Base-by-base conservation (phyloP, 805 yeast species). In the Teunomyces tritomae region DNA sequence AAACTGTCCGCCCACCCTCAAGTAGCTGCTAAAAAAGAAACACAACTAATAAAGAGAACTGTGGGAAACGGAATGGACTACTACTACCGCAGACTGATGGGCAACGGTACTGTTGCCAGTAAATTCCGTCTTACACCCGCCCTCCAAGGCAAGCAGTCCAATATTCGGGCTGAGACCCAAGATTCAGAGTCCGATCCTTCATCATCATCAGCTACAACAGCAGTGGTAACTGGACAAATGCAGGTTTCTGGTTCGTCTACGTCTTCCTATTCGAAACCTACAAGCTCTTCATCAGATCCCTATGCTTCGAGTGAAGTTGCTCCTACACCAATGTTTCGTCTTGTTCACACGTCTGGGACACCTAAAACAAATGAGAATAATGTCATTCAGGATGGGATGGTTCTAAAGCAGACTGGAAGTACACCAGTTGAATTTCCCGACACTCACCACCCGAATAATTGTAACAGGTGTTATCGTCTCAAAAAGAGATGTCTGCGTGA, bases 401-500 rank as follows among this genome's bases (percentile, higher is more conserved):
- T 37, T 13, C 26, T 37, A 28, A 37, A 37, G 8, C 40, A 37
- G n/a, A 20, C 40, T 13, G 40, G 40, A 10, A 37, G 29, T 26
- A 37, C 40, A 11, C 40, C 40, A 8, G 40, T 37, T 8, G 40
- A 37, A 28, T 37, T 37, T 26, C 40, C 40, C 14, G 52, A 54
- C 5, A 56, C 68, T 16, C 73, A 66, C 49, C 72, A 68, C 49
- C 62, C 68, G 10, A 62, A 60, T 51, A 71, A 68, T 58, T 72
- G 77, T 49, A 63, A 55, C 30, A 56, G 75, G 16, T 72, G 77
- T 56, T 71, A 73, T 49, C 57, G 71, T 33, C 60, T 73, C 47
- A 73, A 73, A 60, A 73, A 73, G 53, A 70, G 71, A 54, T 73
- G 77, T 51, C 61, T 65, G 40, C 58, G 76, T 44, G 62, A 61